A percentile compares a stretch with the other conserved stretches of the same genome.
phyloP scores from a whole-genome alignment of 371 early-diverging fungal genomes.

The Mortierella sp. region DNA sequence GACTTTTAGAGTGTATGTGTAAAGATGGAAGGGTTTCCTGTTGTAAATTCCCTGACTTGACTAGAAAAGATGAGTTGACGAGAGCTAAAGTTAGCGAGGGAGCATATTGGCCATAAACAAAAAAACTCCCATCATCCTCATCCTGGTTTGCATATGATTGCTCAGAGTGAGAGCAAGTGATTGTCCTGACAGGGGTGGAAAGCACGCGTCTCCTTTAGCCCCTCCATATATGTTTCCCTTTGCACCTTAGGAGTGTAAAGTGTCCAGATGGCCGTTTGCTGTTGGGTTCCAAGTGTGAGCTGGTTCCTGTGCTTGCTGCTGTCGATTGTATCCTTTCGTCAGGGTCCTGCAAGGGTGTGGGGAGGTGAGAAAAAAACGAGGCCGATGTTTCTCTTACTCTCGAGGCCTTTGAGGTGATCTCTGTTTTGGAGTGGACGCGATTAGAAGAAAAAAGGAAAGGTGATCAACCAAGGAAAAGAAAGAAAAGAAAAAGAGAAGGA shows the following conservation, averaged over 20 bases:
- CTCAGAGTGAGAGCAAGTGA: not conserved
- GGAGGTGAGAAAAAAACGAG: not conserved
- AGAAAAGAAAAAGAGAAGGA: not conserved
- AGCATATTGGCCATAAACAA: not conserved
- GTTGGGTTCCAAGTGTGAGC: not conserved
- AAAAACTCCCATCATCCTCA: not conserved
- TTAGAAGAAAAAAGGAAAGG: not conserved
- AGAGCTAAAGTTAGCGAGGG: conserved; percentile 8
- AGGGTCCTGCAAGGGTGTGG: not conserved
- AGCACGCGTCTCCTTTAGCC: not conserved
- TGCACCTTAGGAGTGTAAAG: too few relatives aligned
- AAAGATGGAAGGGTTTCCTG: conserved; percentile 1
- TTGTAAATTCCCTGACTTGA: conserved; percentile 10
- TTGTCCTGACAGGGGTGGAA: not conserved
- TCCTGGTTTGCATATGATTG: not conserved
- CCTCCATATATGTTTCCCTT: not conserved
- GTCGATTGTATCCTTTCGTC: not conserved
- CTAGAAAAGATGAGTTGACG: not conserved
- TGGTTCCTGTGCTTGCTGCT: not conserved
- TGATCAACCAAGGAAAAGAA: not conserved
- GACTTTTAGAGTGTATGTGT: conserved; percentile 17
- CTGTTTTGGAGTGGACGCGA: not conserved
- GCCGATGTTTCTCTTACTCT: not conserved
- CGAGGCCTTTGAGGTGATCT: conserved; percentile 1
- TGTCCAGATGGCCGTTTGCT: not conserved